Evolutionary conservation across 768 basidiomycete genomes (phyloP), one percentile per base, ranked within the genome.

Genomic region (Termitomyces sp.): DNA sequence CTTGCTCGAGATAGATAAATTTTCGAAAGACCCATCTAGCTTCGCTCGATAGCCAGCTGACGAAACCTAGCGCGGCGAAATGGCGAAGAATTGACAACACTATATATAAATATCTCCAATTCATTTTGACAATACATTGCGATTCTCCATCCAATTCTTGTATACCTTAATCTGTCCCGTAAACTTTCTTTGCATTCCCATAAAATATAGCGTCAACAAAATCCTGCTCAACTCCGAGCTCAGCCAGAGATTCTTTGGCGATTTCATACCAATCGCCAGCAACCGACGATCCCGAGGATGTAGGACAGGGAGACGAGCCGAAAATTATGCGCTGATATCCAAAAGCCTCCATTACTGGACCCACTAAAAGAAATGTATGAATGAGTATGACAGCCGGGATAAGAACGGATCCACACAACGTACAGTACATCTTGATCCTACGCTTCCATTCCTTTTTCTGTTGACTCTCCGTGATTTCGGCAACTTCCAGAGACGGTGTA

Each of bases 391-490:
- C 62, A 46, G 42, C 24, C 44, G 4, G n/a, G 52, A 38, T 40
- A 49, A 45, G 42, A 55, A 61, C 48, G 42, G 20, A 46, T 56
- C 61, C 13, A 62, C 39, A 54, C 40, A 44, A 86, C 91, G 76
- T 68, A 94, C 92, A 76, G 75, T 91, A 94, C 84, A 94, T 90
- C 78, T 90, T 94, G 73, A 93, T 84, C 59, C 90, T 78, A 55
- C 87, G 82, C 67, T 84, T 84, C 83, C 84, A 85, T 71, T 92
- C 90, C 60, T 80, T 83, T 65, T 80, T 77, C 66, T 85, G 81
- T 70, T 84, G 82, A 36, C 70, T 69, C 54, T 79, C 80, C 35
- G 76, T 65, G 20, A 73, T 67, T 61, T 79, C 77, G 53, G 75
- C 65, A 3, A 76, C 67, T 51, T 71, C 73, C 15, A 72, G 75